Evolutionary conservation across 352 stramenopile genomes (phyloP).

Genomic region (Lagenidium giganteum): DNA sequence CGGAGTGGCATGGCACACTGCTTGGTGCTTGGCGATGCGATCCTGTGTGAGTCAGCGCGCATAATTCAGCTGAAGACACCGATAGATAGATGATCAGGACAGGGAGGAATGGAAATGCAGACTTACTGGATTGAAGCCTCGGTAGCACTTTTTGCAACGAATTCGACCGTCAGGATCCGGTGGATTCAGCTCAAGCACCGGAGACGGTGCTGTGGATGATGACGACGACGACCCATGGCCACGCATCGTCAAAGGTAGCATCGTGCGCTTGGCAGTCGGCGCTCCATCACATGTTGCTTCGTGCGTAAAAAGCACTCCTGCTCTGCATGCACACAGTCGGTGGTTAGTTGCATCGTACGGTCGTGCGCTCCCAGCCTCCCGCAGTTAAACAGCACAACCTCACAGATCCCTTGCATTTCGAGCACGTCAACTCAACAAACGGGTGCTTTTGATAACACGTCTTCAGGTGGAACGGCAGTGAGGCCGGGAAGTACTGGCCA

Average conservation of each 20-base stretch:
- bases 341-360: background rate
- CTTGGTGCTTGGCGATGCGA: conserved; percentile 67
- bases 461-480: conserved; percentile 69
- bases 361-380: background rate
- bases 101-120: too few species aligned
- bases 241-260: background rate
- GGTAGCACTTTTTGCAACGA: conserved; percentile 47
- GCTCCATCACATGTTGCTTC: too few species aligned
- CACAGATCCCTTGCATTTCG: conserved; percentile 26
- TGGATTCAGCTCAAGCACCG: conserved; percentile 34
- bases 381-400: conserved; percentile 21
- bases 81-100: background rate
- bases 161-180: conserved; percentile 46
- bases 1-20: too few species aligned
- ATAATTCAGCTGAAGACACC: background rate
- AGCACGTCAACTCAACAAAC: conserved; percentile 43
- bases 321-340: too few species aligned
- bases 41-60: conserved; percentile 17
- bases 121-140: conserved; percentile 33
- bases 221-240: conserved; percentile 1
- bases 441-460: conserved; percentile 59
- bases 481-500: conserved; percentile 53
- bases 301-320: too few species aligned
- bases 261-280: background rate
- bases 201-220: background rate